Conservation (phyloP, 2,329 filamentous ascomycete species). For the Alternaria angustiovoidea region DNA sequence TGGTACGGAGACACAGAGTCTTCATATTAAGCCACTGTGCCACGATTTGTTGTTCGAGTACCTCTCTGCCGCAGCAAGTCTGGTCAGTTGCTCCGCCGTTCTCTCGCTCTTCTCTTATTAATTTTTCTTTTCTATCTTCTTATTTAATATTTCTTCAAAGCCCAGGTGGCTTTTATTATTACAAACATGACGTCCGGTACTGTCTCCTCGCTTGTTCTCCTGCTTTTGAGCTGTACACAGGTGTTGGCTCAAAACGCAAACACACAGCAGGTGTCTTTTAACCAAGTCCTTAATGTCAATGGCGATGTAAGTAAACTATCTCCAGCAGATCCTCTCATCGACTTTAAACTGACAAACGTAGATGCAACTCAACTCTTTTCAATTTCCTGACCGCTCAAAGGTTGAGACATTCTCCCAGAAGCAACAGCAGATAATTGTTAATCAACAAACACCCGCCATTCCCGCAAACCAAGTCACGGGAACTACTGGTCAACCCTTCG, state of each 20-base stretch:
- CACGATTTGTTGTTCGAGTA: conserved; percentile 11
- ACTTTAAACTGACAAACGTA: conserved; percentile 23
- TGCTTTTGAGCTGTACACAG: conserved; percentile 38
- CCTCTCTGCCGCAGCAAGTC: conserved; percentile 40
- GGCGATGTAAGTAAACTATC: conserved; percentile 44
- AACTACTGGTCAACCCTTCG: conserved; percentile 48
- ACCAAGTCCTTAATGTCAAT: conserved; percentile 52
- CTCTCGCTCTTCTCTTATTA: conserved; percentile 25
- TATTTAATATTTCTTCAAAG: conserved; percentile 28
- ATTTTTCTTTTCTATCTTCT: conserved; percentile 18
- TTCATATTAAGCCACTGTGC: conserved; percentile 36
- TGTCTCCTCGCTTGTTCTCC: conserved; percentile 43
- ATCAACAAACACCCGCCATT: conserved; percentile 48
- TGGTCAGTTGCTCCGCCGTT: conserved; percentile 37
- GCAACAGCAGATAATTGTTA: conserved; percentile 51
- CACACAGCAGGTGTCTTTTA: conserved; percentile 45
- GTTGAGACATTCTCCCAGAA: conserved; percentile 50
- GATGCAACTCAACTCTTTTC: conserved; percentile 50
- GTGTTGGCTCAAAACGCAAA: conserved; percentile 31
- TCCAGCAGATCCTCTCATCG: neutral
- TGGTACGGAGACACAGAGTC: conserved; percentile 17
- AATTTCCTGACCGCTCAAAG: conserved; percentile 48
- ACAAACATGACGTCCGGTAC: conserved; percentile 48
- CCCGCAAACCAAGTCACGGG: conserved; percentile 49
- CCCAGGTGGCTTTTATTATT: conserved; percentile 43